phyloP scores from a whole-genome alignment of 768 basidiomycete genomes.

The Suillus luteus region DNA sequence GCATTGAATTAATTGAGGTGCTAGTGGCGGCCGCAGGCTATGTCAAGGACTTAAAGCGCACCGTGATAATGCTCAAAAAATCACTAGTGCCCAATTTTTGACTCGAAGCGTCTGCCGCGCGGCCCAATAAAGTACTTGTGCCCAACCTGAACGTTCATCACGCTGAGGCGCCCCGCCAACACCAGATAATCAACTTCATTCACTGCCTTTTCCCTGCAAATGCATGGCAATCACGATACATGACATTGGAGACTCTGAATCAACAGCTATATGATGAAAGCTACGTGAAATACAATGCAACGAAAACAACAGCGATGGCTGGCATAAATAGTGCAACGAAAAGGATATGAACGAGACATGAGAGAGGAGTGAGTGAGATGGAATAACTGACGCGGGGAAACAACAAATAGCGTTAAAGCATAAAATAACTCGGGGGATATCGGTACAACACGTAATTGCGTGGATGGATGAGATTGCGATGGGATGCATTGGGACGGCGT shows the following conservation, averaged over 20 bases:
- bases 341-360: not conserved
- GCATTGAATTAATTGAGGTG: not conserved
- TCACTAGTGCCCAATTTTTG: not conserved
- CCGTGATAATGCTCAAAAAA: not conserved
- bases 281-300: not conserved
- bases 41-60: not conserved
- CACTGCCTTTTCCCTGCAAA: not conserved
- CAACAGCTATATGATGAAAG: not conserved
- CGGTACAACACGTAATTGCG: constrained; percentile 24
- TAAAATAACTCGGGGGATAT: constrained; percentile 29
- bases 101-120: not conserved
- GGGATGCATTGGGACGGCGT: not conserved
- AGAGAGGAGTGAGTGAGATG: not conserved
- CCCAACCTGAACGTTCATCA: not conserved
- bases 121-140: not conserved
- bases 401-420: constrained; percentile 31
- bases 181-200: not conserved
- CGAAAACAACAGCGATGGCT: constrained; percentile 6
- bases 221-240: constrained; percentile 1
- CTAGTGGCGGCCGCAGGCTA: not conserved
- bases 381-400: constrained; percentile 2
- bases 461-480: constrained; percentile 20
- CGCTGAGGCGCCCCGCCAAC: not conserved
- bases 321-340: constrained; percentile 7
- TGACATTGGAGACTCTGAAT: not conserved